phyloP scores from a whole-genome alignment of 306 rosid species.

The Nissolia schottii region DNA sequence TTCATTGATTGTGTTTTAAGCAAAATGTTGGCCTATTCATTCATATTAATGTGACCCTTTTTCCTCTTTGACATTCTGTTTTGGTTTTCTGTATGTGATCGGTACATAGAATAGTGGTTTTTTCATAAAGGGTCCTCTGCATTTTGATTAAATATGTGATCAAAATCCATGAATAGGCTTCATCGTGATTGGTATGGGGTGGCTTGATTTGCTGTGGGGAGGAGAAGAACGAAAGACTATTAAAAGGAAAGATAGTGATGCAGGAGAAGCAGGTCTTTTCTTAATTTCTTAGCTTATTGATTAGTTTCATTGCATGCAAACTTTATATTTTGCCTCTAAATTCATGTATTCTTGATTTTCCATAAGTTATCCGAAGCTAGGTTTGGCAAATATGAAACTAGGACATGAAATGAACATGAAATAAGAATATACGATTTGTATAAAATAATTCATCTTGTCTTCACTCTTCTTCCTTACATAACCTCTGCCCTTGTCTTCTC shows the following conservation, averaged over 20 bases:
- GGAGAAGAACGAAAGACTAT: slow-evolving; percentile 40
- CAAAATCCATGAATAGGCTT: slow-evolving; percentile 23
- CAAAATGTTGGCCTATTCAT: slow-evolving; percentile 18
- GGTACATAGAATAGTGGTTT: background rate
- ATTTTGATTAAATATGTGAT: slow-evolving; percentile 37
- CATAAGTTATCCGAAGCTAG: background rate
- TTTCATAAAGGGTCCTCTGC: background rate
- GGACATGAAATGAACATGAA: background rate
- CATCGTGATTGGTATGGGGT: slow-evolving; percentile 46
- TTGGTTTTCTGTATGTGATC: background rate
- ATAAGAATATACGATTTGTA: background rate
- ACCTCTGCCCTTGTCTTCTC: background rate
- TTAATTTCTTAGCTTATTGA: background rate
- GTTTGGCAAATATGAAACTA: background rate
- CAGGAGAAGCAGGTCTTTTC: slow-evolving; percentile 81
- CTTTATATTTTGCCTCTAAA: background rate
- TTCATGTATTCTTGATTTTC: background rate
- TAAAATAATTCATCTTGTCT: background rate
- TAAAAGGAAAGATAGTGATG: slow-evolving; percentile 92
- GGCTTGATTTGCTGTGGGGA: slow-evolving; percentile 54
- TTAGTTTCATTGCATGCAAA: background rate
- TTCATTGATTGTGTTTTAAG: slow-evolving; percentile 28
- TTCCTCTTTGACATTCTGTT: background rate
- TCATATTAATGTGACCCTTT: slow-evolving; percentile 7
- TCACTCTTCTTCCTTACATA: background rate